Percentiles rank a stretch among this genome's conserved stretches.
Evolutionary conservation across 2,329 filamentous ascomycete genomes (phyloP).

Genomic region (Xylaria digitata): DNA sequence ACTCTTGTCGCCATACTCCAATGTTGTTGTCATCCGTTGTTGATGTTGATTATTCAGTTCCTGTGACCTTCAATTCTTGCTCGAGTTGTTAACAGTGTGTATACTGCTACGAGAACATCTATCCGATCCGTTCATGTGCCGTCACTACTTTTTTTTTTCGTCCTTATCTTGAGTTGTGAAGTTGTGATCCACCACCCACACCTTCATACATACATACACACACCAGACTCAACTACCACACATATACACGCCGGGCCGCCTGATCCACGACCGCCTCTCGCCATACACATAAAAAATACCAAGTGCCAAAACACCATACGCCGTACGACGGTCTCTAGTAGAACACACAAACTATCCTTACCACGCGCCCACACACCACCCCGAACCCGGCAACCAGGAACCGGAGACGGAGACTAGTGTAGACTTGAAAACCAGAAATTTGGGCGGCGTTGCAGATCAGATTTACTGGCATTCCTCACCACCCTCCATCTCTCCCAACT

Average conservation of each 20-base stretch:
- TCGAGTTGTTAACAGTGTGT: slow-evolving; percentile 27
- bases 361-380: slow-evolving; percentile 22
- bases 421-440: slow-evolving; percentile 10
- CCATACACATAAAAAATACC: slow-evolving; percentile 35
- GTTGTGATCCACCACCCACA: slow-evolving; percentile 15
- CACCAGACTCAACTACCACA: slow-evolving; percentile 26
- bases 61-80: slow-evolving; percentile 27
- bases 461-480: slow-evolving; percentile 44
- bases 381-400: slow-evolving; percentile 4
- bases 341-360: slow-evolving; percentile 22
- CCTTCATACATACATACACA: slow-evolving; percentile 26
- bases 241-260: slow-evolving; percentile 44
- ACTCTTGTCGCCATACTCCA: slow-evolving; percentile 30
- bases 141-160: not conserved
- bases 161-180: slow-evolving; percentile 7
- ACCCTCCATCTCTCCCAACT: slow-evolving; percentile 23
- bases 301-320: slow-evolving; percentile 27
- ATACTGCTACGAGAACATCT: slow-evolving; percentile 41
- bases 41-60: slow-evolving; percentile 22
- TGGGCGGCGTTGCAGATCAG: slow-evolving; percentile 31
- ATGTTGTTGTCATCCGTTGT: slow-evolving; percentile 16
- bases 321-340: slow-evolving; percentile 7
- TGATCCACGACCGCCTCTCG: slow-evolving; percentile 42
- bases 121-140: slow-evolving; percentile 39
- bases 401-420: slow-evolving; percentile 6